A percentile compares a stretch with the other conserved stretches of the same genome.
Evolutionary conservation across 164 flowering plant genomes (phyloP).

Genomic region (Berberis thunbergii): DNA sequence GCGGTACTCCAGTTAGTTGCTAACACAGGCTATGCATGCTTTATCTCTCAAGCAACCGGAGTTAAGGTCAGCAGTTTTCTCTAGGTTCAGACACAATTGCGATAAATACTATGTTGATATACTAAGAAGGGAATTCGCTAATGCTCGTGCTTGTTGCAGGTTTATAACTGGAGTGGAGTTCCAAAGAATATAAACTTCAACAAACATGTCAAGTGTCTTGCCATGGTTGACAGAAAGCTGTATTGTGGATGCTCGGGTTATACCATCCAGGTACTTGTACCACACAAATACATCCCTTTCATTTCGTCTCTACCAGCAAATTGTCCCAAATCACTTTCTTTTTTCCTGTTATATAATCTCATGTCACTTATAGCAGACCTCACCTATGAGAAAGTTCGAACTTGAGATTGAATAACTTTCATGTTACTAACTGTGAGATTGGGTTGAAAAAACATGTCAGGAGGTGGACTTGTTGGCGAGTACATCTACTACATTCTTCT

Average conservation of each 20-base stretch:
- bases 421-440: background rate
- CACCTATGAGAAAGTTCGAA: background rate
- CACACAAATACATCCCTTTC: background rate
- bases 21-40: conserved; percentile 36
- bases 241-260: conserved; percentile 64
- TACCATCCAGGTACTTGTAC: conserved; percentile 44
- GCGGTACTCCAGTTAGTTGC: conserved; percentile 36
- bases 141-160: conserved; percentile 25
- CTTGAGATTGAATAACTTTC: too few relatives aligned
- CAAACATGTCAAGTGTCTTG: conserved; percentile 49
- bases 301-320: background rate
- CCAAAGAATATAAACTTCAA: conserved; percentile 53
- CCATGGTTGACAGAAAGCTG: conserved; percentile 35
- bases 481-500: conserved; percentile 39
- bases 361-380: background rate
- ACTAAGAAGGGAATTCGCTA: conserved; percentile 4
- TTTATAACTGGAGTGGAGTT: conserved; percentile 50
- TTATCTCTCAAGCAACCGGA: conserved; percentile 60
- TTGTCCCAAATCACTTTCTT: background rate
- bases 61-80: conserved; percentile 33
- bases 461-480: conserved; percentile 44
- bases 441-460: conserved; percentile 18
- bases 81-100: background rate
- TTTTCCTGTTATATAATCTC: background rate
- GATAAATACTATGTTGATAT: background rate